Percentiles rank a stretch among this genome's conserved stretches.
Conservation (phyloP, 1,284 basidiomycete species). For the Marasmius tenuissimus region DNA sequence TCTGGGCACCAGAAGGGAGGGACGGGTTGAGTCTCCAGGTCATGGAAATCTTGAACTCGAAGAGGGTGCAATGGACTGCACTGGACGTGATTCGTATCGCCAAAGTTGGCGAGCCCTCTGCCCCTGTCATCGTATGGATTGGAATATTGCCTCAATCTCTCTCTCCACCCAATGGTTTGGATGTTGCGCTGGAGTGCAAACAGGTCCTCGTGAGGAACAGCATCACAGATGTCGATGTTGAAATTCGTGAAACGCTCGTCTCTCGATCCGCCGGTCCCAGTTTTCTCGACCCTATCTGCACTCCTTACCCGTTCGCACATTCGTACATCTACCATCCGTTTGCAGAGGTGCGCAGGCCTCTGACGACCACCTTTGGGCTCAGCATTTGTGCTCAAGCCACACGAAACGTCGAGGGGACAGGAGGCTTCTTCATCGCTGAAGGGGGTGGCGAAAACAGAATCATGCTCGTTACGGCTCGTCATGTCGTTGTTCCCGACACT, state of each 20-base stretch:
- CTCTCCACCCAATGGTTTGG: conserved; percentile 21
- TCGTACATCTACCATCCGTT: no score
- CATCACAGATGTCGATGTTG: conserved; percentile 30
- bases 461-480: conserved; percentile 27
- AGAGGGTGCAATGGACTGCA: conserved; percentile 19
- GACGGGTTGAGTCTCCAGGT: conserved; percentile 18
- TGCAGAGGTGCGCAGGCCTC: conserved; percentile 25
- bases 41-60: conserved; percentile 7
- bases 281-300: conserved; percentile 21
- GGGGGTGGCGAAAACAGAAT: conserved; percentile 17
- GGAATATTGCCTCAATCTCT: conserved; percentile 28
- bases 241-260: conserved; percentile 29
- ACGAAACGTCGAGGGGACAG: conserved; percentile 28
- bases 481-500: conserved; percentile 8
- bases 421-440: conserved; percentile 31
- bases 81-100: conserved; percentile 21
- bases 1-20: conserved; percentile 21
- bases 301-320: conserved; percentile 12
- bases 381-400: conserved; percentile 26
- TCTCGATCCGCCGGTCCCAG: conserved; percentile 23
- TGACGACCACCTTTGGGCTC: conserved; percentile 34
- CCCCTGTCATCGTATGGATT: conserved; percentile 25
- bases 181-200: conserved; percentile 22
- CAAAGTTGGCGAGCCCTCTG: conserved; percentile 9
- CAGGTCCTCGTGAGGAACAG: conserved; percentile 19